Evolutionary conservation across 108 stramenopile genomes (phyloP).

Genomic region (Hondaea fermentalgiana): DNA sequence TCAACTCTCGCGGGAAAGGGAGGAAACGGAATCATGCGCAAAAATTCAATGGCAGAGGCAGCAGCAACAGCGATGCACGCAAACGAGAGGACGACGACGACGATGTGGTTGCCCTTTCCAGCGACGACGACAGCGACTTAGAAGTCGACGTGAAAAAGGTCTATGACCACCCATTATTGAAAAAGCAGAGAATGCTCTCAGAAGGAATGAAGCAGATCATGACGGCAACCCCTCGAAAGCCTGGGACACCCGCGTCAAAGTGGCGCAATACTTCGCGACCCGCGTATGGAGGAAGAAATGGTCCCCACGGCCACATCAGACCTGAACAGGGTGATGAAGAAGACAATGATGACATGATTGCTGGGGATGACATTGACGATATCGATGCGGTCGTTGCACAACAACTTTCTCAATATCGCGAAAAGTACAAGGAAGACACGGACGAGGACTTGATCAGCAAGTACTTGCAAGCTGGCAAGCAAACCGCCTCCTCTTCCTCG

Average conservation of each 20-base stretch:
- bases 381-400: neutral
- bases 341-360: too few relatives aligned
- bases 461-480: neutral
- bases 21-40: too few relatives aligned
- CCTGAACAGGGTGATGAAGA: too few relatives aligned
- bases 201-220: neutral
- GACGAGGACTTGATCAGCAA: neutral
- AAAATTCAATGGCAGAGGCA: too few relatives aligned
- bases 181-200: neutral
- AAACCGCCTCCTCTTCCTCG: neutral
- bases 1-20: too few relatives aligned
- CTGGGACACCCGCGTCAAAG: neutral
- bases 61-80: too few relatives aligned
- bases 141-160: neutral
- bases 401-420: neutral
- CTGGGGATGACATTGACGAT: neutral
- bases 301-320: too few relatives aligned
- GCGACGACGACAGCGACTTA: neutral
- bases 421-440: neutral
- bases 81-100: neutral
- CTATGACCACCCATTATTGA: neutral
- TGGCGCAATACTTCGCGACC: neutral
- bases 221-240: neutral
- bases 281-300: neutral
- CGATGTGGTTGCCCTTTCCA: neutral